Evolutionary conservation across 2,329 filamentous ascomycete genomes (phyloP), one percentile per base, ranked within the genome.

Genomic region (Xylogone sp.): DNA sequence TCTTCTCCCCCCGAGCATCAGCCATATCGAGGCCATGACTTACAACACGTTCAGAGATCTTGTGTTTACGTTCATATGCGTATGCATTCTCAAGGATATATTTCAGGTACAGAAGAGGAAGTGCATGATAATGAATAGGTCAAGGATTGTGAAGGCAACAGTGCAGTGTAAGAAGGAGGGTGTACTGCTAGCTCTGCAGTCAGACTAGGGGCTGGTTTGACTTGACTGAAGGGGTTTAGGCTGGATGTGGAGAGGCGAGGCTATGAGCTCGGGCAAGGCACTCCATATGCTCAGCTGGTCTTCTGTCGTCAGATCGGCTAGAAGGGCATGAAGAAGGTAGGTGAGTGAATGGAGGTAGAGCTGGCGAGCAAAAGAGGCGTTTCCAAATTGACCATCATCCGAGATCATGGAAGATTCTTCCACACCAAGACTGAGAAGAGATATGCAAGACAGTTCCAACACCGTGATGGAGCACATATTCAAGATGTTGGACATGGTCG

Each of bases 21-120:
- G 79, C 77, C 2, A 78, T 72, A 45, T 73, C 71, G 29, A 84
- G 67, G 5, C 80, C 70, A 20, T 72, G 71, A 8, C 73, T 71
- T 18, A 86, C 65, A 1, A 86, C 55, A 21, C 77, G 76, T 61
- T 84, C 78, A 1, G 78, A 83, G 54, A 91, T 73, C 55, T 79
- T 81, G 68, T 90, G 81, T 57, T 82, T 76, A 16, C 83, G 77
- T 64, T 91, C 87, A 56, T 85, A 84, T 46, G 76, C 71, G 55
- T 84, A 84, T 16, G 78, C 72, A 16, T 76, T 68, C 16, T 73
- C 72, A 16, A 84, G 57, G 12, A 86, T 65, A 3, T 77, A 60
- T 56, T 80, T 75, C 27, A 84, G 61, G 60, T 86, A 86, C 1
- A 86, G 84, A 10, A 86, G 16, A 87, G 54, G 45, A 87, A 74